Base-by-base conservation (phyloP, 2,329 filamentous ascomycete genomes). In the Colletotrichum tabaci region DNA sequence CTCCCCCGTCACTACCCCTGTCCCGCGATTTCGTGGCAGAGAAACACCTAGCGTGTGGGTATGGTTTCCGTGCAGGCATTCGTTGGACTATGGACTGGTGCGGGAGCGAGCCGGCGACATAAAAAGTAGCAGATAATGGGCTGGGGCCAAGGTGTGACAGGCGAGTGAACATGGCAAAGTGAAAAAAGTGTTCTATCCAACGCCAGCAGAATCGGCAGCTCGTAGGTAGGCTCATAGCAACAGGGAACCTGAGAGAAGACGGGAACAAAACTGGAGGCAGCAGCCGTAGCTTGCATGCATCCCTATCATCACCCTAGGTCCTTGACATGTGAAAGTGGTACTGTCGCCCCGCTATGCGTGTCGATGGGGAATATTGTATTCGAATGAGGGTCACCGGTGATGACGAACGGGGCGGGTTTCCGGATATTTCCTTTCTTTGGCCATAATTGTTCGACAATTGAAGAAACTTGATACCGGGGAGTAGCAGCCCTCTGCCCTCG, bases 251-350 rank as follows among this genome's bases (percentile, higher is more conserved):
- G 16, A 40, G 56, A 3, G 3, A 30, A 30, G 12, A 56, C 30
- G 30, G 7, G 40, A 21, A 38, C 10, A 55, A 38, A 30, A 35
- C n/a, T n/a, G 30, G 42, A 21, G 40, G 44, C 53, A 46, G 40
- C 53, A 69, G 30, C 55, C 49, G 47, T 57, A 40, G 61, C 56
- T 66, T 61, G 55, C 47, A 66, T 70, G 62, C 67, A 44, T 67
- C 56, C 42, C 63, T 67, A 71, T 71, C 67, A 23, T 23, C 46
- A 52, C 61, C 70, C 66, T 35, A 55, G 66, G 55, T 49, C 21
- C 35, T 56, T 71, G 61, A 61, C 70, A 72, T 72, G 70, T 72
- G 70, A 72, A 72, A 71, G 57, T 67, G 53, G 66, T 50, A 50
- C 47, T 47, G 15, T 52, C 49, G 66, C 70, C 60, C 53, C 66